Evolutionary conservation across 768 basidiomycete species (phyloP), one percentile per base, ranked within the genome.

Genomic region (Mycena filopes): DNA sequence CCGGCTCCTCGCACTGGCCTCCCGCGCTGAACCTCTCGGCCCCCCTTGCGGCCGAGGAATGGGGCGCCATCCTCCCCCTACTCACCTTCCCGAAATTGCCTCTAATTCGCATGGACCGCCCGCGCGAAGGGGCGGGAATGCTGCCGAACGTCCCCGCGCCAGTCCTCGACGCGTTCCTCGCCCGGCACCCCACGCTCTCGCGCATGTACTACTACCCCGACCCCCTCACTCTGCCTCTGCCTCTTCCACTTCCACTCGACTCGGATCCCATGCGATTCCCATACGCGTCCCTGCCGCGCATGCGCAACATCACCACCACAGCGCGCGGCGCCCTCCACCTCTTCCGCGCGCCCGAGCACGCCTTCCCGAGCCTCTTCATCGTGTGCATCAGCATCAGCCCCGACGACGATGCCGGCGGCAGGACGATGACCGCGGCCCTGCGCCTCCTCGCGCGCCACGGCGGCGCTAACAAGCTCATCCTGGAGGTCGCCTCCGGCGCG

Each of bases 181-280:
- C 15, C 41, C 67, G 67, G 41, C 63, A 65, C 46, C 48, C 47
- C 23, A 33, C 25, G 25, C 49, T 68, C 9, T 54, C 63, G n/a
- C 60, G 67, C 43, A 64, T 68, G 50, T 53, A 50, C 15, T 68
- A 68, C 59, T 55, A 64, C 23, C 67, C 67, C 20, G 67, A 64
- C n/a, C 53, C 60, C 18, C 40, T 10, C 25, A 64, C 63, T 3
- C 9, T 68, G n/a, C n/a, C n/a, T n/a, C n/a, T n/a, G n/a, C n/a
- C n/a, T n/a, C n/a, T n/a, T n/a, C n/a, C n/a, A n/a, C n/a, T n/a
- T n/a, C n/a, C n/a, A n/a, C n/a, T n/a, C n/a, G n/a, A n/a, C n/a
- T n/a, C n/a, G n/a, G n/a, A n/a, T n/a, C n/a, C n/a, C n/a, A n/a
- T n/a, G n/a, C n/a, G n/a, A 12, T 49, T 60, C 40, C 63, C 67